Evolutionary conservation across 805 yeast species (phyloP).

Genomic region (Candida koratica): DNA sequence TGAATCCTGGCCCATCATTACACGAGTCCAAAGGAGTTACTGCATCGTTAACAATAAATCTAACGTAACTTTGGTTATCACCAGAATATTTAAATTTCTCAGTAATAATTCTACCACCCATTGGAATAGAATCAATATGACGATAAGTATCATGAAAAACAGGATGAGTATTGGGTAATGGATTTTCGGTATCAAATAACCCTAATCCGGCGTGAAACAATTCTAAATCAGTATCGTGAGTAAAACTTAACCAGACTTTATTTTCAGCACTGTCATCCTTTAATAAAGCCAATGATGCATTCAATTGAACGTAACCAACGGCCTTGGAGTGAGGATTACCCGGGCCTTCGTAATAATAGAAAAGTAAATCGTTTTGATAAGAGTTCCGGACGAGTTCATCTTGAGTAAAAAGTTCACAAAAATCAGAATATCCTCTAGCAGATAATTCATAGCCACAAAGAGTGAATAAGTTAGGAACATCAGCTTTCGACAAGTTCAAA

Average conservation of each 20-base stretch:
- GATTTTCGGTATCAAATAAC: slow-evolving; percentile 39
- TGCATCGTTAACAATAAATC: slow-evolving; percentile 39
- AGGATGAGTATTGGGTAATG: slow-evolving; percentile 44
- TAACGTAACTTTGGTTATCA: slow-evolving; percentile 24
- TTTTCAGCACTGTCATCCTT: slow-evolving; percentile 39
- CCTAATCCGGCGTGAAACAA: slow-evolving; percentile 65
- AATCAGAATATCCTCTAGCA: slow-evolving; percentile 60
- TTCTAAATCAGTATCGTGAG: slow-evolving; percentile 70
- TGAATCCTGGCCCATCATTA: slow-evolving; percentile 40
- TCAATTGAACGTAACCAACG: slow-evolving; percentile 55
- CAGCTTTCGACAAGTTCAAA: slow-evolving; percentile 46
- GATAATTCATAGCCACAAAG: slow-evolving; percentile 77
- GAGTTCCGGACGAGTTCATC: slow-evolving; percentile 63
- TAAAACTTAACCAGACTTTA: slow-evolving; percentile 63
- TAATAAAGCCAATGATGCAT: slow-evolving; percentile 48
- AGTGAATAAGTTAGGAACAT: slow-evolving; percentile 50
- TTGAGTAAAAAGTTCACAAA: slow-evolving; percentile 65
- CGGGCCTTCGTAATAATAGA: slow-evolving; percentile 60
- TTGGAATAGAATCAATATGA: slow-evolving; percentile 36
- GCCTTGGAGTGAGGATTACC: slow-evolving; percentile 57
- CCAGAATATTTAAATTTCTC: slow-evolving; percentile 34
- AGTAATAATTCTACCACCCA: slow-evolving; percentile 37
- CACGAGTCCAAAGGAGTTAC: slow-evolving; percentile 35
- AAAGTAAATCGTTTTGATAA: slow-evolving; percentile 55
- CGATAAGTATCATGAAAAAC: slow-evolving; percentile 47